Evolutionary conservation across 1,284 basidiomycete species (phyloP).

Genomic region (Butyriboletus appendiculatus): DNA sequence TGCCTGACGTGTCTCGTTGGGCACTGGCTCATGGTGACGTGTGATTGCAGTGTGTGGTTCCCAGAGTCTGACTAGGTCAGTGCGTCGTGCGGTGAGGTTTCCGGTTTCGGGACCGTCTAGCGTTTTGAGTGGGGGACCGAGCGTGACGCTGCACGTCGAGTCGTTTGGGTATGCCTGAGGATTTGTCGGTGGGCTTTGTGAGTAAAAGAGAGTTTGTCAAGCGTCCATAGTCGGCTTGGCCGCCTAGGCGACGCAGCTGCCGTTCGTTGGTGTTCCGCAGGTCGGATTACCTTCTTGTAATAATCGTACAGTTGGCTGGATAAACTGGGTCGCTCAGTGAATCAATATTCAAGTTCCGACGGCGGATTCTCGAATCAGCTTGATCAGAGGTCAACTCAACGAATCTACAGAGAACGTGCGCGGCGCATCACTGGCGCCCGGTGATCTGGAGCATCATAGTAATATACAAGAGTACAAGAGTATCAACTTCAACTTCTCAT

Average conservation of each 20-base stretch:
- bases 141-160: slow-evolving; percentile 49
- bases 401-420: too few relatives aligned
- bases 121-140: slow-evolving; percentile 45
- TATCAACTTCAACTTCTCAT: slow-evolving; percentile 1
- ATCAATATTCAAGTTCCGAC: too few relatives aligned
- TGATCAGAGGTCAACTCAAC: background rate
- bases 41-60: slow-evolving; percentile 48
- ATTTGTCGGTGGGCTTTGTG: too few relatives aligned
- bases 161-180: slow-evolving; percentile 43
- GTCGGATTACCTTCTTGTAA: slow-evolving; percentile 1
- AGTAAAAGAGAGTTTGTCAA: too few relatives aligned
- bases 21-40: background rate
- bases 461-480: slow-evolving; percentile 1
- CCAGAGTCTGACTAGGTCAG: slow-evolving; percentile 39
- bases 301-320: background rate
- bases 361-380: too few relatives aligned
- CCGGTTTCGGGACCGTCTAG: slow-evolving; percentile 37
- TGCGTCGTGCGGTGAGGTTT: slow-evolving; percentile 42
- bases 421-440: background rate
- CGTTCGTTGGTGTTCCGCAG: background rate
- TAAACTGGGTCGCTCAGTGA: too few relatives aligned
- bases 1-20: too few relatives aligned
- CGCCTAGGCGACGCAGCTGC: too few relatives aligned
- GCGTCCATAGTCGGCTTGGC: too few relatives aligned
- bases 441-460: background rate